Conservation (phyloP, 2,329 filamentous ascomycete species). For the Aspergillus glaucus region DNA sequence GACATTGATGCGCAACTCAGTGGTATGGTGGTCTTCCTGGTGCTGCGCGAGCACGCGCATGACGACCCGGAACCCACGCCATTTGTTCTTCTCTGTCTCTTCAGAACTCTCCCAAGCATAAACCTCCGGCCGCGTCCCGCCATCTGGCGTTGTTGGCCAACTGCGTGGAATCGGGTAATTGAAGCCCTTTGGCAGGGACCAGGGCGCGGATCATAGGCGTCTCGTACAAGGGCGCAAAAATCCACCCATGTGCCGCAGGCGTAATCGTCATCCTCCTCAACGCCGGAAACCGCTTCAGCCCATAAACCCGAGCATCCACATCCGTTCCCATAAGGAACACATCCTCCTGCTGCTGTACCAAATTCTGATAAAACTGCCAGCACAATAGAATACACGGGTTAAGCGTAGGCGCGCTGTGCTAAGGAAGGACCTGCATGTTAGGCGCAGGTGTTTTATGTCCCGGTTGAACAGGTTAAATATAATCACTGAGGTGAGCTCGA, state of each 20-base stretch:
- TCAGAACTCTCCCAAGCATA: neutral
- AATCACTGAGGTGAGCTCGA: too few species aligned
- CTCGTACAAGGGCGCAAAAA: constrained; percentile 33
- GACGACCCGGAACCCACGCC: constrained; percentile 28
- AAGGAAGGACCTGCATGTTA: too few species aligned
- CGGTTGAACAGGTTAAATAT: too few species aligned
- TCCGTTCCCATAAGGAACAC: constrained; percentile 24
- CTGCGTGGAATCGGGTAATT: constrained; percentile 34
- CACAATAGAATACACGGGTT: constrained; percentile 1
- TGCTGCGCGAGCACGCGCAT: constrained; percentile 17
- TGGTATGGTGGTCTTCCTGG: constrained; percentile 17
- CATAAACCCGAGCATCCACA: constrained; percentile 26
- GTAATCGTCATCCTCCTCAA: constrained; percentile 36
- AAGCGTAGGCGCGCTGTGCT: too few species aligned
- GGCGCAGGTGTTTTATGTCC: too few species aligned
- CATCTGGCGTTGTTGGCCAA: constrained; percentile 17
- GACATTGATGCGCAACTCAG: constrained; percentile 32
- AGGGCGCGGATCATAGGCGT: constrained; percentile 41
- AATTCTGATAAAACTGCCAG: constrained; percentile 25
- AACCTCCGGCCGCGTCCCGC: neutral
- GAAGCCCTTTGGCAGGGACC: constrained; percentile 35
- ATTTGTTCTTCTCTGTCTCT: constrained; percentile 12
- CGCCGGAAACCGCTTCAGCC: constrained; percentile 28
- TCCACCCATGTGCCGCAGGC: constrained; percentile 33
- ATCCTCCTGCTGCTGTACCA: constrained; percentile 28